These are phyloP conservation scores for Botryosphaeria dothidea DNA, from an alignment of 2,329 filamentous ascomycete species.

Conservation along the genomic window DNA sequence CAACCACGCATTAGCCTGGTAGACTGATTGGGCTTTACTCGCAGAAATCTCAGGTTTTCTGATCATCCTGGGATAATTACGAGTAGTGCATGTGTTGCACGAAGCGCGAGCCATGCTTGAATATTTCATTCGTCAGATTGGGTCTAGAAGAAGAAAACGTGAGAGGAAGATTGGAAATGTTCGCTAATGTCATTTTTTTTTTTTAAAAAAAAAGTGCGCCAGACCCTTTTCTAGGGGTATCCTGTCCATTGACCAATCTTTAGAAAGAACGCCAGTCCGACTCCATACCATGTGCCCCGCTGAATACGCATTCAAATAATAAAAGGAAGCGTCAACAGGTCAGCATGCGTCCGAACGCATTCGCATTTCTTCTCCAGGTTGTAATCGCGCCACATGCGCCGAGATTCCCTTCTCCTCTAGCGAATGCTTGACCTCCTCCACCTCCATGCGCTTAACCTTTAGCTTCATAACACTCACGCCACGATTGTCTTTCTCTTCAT, in stretches of 20 bases:
- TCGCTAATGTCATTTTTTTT: not conserved
- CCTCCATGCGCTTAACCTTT: slow-evolving; percentile 47
- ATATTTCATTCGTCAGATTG: too few relatives aligned
- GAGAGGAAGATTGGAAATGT: too few relatives aligned
- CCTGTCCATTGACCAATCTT: not conserved
- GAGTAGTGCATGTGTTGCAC: too few relatives aligned
- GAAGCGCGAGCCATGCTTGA: too few relatives aligned
- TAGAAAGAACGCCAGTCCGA: not conserved
- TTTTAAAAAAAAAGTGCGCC: not conserved
- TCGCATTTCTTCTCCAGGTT: slow-evolving; percentile 3
- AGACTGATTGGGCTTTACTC: too few relatives aligned
- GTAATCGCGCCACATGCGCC: slow-evolving; percentile 7
- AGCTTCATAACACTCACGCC: slow-evolving; percentile 56
- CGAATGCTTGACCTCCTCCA: slow-evolving; percentile 48
- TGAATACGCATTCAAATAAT: not conserved
- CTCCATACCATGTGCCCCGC: not conserved
- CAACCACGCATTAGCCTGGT: too few relatives aligned
- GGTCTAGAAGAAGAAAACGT: too few relatives aligned
- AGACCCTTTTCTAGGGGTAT: not conserved
- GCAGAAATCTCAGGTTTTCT: too few relatives aligned
- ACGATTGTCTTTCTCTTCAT: slow-evolving; percentile 58
- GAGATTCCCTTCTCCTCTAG: slow-evolving; percentile 24
- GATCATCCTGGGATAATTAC: too few relatives aligned
- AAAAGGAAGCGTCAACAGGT: not conserved
- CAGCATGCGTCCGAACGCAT: not conserved